A percentile compares a stretch with the other conserved stretches of the same genome.
phyloP scores from a whole-genome alignment of 2,329 filamentous ascomycete species.

The Byssothecium circinans region DNA sequence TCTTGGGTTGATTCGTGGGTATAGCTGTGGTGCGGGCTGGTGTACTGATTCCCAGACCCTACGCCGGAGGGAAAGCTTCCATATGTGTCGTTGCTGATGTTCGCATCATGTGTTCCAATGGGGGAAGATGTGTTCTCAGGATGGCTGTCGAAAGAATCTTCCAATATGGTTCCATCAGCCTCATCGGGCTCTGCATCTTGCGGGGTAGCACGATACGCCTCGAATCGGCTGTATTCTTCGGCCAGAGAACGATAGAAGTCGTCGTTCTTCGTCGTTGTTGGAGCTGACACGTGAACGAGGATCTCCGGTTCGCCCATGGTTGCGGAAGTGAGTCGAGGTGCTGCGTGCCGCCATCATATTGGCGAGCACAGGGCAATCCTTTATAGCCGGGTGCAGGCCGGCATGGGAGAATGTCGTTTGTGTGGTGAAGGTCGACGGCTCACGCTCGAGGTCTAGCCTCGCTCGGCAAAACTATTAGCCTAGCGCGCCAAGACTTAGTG shows the following conservation, averaged over 20 bases:
- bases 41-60: constrained; percentile 11
- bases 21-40: background rate
- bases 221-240: constrained; percentile 45
- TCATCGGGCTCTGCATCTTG: background rate
- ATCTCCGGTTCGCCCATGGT: constrained; percentile 43
- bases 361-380: background rate
- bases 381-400: background rate
- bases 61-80: constrained; percentile 38
- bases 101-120: constrained; percentile 6
- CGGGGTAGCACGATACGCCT: constrained; percentile 11
- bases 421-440: background rate
- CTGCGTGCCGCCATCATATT: background rate
- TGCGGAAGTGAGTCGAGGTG: background rate
- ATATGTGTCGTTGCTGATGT: constrained; percentile 32
- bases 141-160: too few relatives aligned
- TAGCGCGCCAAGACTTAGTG: constrained; percentile 12
- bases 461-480: constrained; percentile 1
- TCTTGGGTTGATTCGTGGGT: constrained; percentile 1
- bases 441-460: background rate
- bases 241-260: constrained; percentile 45
- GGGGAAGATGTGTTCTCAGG: background rate
- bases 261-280: constrained; percentile 47
- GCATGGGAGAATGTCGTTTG: too few relatives aligned
- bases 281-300: constrained; percentile 50
- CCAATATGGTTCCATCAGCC: too few relatives aligned